Evolutionary conservation across 2,329 filamentous ascomycete species (phyloP).

Genomic region (Ophiobolus disseminans): DNA sequence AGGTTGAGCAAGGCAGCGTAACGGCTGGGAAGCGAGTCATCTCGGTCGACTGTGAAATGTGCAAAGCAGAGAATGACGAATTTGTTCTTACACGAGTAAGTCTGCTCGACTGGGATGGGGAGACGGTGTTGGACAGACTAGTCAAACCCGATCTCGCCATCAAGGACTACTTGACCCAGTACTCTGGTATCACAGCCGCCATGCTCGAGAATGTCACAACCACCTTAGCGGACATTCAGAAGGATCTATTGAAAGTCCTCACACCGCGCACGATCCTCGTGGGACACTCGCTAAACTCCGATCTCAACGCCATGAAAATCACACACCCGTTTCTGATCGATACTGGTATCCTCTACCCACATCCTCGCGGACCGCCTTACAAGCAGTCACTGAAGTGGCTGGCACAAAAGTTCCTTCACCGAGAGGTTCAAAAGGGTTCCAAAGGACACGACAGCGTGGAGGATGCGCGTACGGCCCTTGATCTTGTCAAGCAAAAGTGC

Average conservation of each 20-base stretch:
- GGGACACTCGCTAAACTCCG: conserved; percentile 82
- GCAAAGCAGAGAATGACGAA: conserved; percentile 79
- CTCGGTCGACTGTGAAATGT: conserved; percentile 97
- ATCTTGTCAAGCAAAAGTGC: conserved; percentile 94
- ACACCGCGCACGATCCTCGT: conserved; percentile 76
- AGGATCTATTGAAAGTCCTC: conserved; percentile 74
- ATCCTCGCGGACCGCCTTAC: conserved; percentile 85
- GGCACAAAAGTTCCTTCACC: conserved; percentile 80
- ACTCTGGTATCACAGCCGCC: conserved; percentile 88
- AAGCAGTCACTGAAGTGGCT: conserved; percentile 93
- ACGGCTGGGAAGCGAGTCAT: conserved; percentile 81
- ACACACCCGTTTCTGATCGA: conserved; percentile 94
- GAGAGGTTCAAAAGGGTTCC: conserved; percentile 84
- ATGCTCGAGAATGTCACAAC: conserved; percentile 86
- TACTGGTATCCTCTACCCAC: conserved; percentile 87
- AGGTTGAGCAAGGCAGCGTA: conserved; percentile 81
- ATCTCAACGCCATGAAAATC: conserved; percentile 82
- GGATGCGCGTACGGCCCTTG: conserved; percentile 88
- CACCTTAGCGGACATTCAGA: conserved; percentile 81
- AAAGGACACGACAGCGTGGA: conserved; percentile 90
- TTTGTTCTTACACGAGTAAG: conserved; percentile 90
- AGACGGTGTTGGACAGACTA: conserved; percentile 82
- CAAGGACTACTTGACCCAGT: conserved; percentile 85
- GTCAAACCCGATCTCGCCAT: conserved; percentile 91
- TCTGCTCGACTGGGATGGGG: conserved; percentile 83